Evolutionary conservation across 345 rosid genomes (phyloP).

Genomic region (Litchi chinensis): DNA sequence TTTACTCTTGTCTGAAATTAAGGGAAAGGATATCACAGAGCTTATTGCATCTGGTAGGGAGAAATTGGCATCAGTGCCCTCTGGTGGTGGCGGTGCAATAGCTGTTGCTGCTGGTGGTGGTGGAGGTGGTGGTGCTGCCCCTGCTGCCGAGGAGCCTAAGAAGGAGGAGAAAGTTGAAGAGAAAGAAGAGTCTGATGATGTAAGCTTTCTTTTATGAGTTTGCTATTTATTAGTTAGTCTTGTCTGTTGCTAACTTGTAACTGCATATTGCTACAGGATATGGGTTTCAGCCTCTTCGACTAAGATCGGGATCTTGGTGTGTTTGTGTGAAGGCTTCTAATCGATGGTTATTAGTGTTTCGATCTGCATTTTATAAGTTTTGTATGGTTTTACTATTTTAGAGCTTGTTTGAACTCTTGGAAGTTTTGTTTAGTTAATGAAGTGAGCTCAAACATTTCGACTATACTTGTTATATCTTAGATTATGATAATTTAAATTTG

Average conservation of each 20-base stretch:
- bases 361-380: conserved; percentile 24
- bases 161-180: conserved; percentile 78
- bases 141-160: conserved; percentile 58
- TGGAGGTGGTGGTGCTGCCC: conserved; percentile 41
- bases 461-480: neutral
- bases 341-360: conserved; percentile 2
- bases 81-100: conserved; percentile 57
- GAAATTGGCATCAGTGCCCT: conserved; percentile 77
- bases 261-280: conserved; percentile 48
- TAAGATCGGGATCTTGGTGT: conserved; percentile 23
- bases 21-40: conserved; percentile 68
- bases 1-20: conserved; percentile 52
- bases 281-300: conserved; percentile 89
- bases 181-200: conserved; percentile 83
- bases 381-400: conserved; percentile 17
- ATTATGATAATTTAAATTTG: neutral
- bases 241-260: neutral
- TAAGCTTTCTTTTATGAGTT: conserved; percentile 24
- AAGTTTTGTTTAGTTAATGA: conserved; percentile 31
- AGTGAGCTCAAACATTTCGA: conserved; percentile 15
- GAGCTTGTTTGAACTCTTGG: conserved; percentile 14
- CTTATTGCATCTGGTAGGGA: conserved; percentile 71
- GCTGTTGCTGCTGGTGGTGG: conserved; percentile 46
- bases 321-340: conserved; percentile 15
- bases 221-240: neutral